phyloP scores from a whole-genome alignment of 805 yeast genomes.

The Yamadazyma akitaensis region DNA sequence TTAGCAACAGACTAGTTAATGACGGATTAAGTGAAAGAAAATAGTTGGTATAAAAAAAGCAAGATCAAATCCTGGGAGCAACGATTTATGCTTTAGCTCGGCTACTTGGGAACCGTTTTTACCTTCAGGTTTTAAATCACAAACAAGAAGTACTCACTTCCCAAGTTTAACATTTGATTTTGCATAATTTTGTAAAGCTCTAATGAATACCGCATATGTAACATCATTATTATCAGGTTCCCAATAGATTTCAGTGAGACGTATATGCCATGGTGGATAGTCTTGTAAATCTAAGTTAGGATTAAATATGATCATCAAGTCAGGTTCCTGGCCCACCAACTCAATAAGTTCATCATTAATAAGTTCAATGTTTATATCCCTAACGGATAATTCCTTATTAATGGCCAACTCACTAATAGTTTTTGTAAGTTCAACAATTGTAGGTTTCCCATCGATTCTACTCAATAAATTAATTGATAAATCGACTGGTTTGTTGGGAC shows the following conservation, averaged over 20 bases:
- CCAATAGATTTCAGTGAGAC: slow-evolving; percentile 88
- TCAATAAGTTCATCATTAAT: slow-evolving; percentile 72
- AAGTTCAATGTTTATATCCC: slow-evolving; percentile 70
- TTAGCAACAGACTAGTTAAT: neutral
- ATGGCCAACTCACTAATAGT: slow-evolving; percentile 77
- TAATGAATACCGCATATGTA: slow-evolving; percentile 75
- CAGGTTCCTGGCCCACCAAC: slow-evolving; percentile 90
- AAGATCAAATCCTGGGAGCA: too few relatives aligned
- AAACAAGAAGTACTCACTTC: slow-evolving; percentile 39
- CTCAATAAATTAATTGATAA: slow-evolving; percentile 68
- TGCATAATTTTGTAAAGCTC: slow-evolving; percentile 73
- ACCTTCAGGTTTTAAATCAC: too few relatives aligned
- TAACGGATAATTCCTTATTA: slow-evolving; percentile 53
- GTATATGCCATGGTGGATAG: slow-evolving; percentile 96
- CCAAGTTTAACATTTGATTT: slow-evolving; percentile 88
- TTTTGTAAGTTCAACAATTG: slow-evolving; percentile 82
- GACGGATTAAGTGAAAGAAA: neutral
- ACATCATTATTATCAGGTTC: slow-evolving; percentile 82
- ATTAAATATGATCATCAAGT: slow-evolving; percentile 76
- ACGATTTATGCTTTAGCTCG: too few relatives aligned
- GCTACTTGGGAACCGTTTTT: too few relatives aligned
- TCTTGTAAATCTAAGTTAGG: slow-evolving; percentile 90
- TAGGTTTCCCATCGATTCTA: slow-evolving; percentile 80
- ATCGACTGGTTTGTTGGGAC: slow-evolving; percentile 36
- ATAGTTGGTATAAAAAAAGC: neutral